Percentiles rank a stretch among this genome's conserved stretches.
These are phyloP conservation scores for Saccharomycopsis selenospora DNA, from an alignment of 805 yeast species.

Conservation along the genomic window DNA sequence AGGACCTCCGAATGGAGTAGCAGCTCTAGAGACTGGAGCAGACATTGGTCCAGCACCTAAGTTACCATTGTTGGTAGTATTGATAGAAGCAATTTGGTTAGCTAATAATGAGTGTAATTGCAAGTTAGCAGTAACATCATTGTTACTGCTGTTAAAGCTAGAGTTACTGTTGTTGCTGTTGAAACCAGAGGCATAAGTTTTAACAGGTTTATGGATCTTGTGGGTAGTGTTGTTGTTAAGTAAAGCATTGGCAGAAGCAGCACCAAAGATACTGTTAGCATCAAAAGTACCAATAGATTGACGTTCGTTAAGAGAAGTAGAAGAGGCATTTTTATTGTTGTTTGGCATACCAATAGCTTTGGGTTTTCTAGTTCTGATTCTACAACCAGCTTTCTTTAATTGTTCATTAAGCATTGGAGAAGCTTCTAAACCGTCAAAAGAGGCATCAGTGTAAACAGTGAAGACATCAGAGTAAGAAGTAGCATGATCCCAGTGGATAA, in stretches of 20 bases:
- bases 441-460: slow-evolving; percentile 21
- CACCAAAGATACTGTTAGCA: neutral
- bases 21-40: slow-evolving; percentile 7
- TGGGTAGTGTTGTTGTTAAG: neutral
- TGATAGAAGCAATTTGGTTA: neutral
- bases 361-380: slow-evolving; percentile 21
- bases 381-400: slow-evolving; percentile 21
- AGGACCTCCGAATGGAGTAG: slow-evolving; percentile 12
- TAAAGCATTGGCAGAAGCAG: neutral
- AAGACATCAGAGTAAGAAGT: slow-evolving; percentile 15
- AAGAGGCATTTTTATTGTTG: neutral
- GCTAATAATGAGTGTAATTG: slow-evolving; percentile 1
- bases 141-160: neutral
- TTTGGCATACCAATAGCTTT: slow-evolving; percentile 6
- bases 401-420: slow-evolving; percentile 20
- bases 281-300: neutral
- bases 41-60: neutral
- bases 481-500: slow-evolving; percentile 17
- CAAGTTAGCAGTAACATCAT: neutral
- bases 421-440: slow-evolving; percentile 21
- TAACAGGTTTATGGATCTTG: neutral
- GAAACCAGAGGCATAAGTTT: neutral
- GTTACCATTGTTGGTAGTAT: neutral
- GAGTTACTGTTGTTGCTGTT: neutral
- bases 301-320: slow-evolving; percentile 5